Evolutionary conservation across 179 eudicot genomes (phyloP), one percentile per base, ranked within the genome.

Genomic region (Camellia oleifera): DNA sequence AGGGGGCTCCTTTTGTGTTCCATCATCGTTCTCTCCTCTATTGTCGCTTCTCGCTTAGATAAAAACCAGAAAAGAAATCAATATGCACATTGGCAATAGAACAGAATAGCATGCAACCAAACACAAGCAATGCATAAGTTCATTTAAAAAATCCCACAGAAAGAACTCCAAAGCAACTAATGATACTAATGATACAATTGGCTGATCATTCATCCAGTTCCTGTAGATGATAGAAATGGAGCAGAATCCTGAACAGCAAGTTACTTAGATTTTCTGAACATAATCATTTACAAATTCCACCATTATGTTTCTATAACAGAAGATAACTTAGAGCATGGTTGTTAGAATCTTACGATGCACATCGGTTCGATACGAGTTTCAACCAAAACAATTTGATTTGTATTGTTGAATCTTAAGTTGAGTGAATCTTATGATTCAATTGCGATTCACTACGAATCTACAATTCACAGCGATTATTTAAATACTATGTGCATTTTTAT

Each of bases 1-100:
- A 85, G 69, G 18, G 86, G 85, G 75, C 91, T 83, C 76, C 95
- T 84, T 80, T 89, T 92, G 65, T 88, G 95, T 79, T 90, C 92
- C 82, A 92, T 91, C 98, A 90, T 94, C 77, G 77, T 78, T 78
- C 42, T 74, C 75, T 72, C 65, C 76, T 61, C 56, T 79, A 82
- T 20, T 80, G 56, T 76, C 74, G 66, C 74, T 79, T 76, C 77
- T 81, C 72, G 78, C 73, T 32, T 64, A 64, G 18, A 83, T 32
- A 77, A 67, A 67, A 67, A n/a, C 53, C 15, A 69, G 17, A 32
- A 8, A 77, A 53, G 64, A 12, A 66, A 62, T 52, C 79, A 66
- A 3, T 23, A 45, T 18, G 26, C 2, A 60, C 26, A 26, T 77
- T 48, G 50, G 63, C 2, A 46, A 23, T 58, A 63, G 57, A 45